Evolutionary conservation across 2,329 filamentous ascomycete genomes (phyloP).

Genomic region (Ophiostoma triangulosporum): DNA sequence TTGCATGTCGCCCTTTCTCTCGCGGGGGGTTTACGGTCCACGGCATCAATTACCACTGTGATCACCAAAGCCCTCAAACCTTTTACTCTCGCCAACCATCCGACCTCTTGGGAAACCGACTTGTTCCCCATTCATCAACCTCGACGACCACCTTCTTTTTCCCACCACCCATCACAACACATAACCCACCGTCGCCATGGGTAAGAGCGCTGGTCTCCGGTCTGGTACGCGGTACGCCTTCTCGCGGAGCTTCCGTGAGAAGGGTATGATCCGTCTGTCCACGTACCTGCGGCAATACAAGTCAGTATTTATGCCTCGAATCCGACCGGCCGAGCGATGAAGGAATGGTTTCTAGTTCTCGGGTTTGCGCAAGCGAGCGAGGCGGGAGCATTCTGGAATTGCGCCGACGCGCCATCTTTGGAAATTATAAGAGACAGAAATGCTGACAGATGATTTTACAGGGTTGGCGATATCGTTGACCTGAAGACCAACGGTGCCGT

Average conservation of each 20-base stretch:
- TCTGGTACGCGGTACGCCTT: slow-evolving; percentile 88
- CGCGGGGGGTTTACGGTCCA: slow-evolving; percentile 7
- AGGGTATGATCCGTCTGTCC: slow-evolving; percentile 83
- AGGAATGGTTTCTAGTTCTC: not conserved
- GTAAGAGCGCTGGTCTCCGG: slow-evolving; percentile 78
- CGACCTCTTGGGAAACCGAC: slow-evolving; percentile 3
- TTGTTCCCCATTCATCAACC: slow-evolving; percentile 3
- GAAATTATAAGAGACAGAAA: slow-evolving; percentile 15
- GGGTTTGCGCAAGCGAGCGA: not conserved
- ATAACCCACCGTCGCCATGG: slow-evolving; percentile 41
- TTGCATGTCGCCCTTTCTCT: slow-evolving; percentile 8
- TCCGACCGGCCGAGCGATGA: not conserved
- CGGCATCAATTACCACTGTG: not conserved
- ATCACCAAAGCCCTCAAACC: slow-evolving; percentile 2
- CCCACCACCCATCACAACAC: slow-evolving; percentile 1
- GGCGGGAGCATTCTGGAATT: not conserved
- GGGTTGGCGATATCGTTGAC: slow-evolving; percentile 97
- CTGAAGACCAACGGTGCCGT: slow-evolving; percentile 98
- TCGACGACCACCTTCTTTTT: slow-evolving; percentile 5
- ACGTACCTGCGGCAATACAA: slow-evolving; percentile 94
- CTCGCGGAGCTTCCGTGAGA: slow-evolving; percentile 85
- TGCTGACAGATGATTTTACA: slow-evolving; percentile 22
- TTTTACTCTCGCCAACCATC: slow-evolving; percentile 3
- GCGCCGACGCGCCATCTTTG: not conserved
- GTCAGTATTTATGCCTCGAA: slow-evolving; percentile 33